Evolutionary conservation across 805 yeast species (phyloP), one percentile per base, ranked within the genome.

Genomic region (Jamesozyma lodderae): DNA sequence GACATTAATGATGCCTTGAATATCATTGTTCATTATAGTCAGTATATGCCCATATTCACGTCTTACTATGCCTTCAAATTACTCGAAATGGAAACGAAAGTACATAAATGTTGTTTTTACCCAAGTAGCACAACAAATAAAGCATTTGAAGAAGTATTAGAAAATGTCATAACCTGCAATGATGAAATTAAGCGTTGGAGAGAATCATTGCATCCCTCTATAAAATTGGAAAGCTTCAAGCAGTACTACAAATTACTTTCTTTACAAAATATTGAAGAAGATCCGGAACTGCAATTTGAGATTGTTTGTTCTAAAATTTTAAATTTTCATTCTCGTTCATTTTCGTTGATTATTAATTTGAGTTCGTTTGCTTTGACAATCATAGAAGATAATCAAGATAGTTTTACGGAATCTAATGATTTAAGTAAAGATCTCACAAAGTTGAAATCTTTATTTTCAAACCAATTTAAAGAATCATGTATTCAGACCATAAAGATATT

Each of bases 401-500:
- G 26, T 3, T 28, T 38, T 15, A 16, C 22, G 8, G 16, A 25
- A 14, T 35, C 44, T 3, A 24, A 18, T 17, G 13, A 35, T 21
- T 13, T 4, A 3, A 18, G 18, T 14, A 23, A 31, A 31, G 35
- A 36, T 25, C 9, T 23, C n/a, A 26, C 19, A 14, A 24, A 31
- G 5, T 27, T 37, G 3, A 35, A 31, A 17, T 40, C n/a, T 24
- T 21, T 28, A 16, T 38, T 38, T 24, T 33, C 20, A 17, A 26
- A 13, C 14, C 38, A 26, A 29, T 48, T 26, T 9, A 16, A 33
- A 15, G 39, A 36, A 9, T 20, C 38, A 13, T 34, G 42, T 13
- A 40, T 49, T n/a, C 46, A 44, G 22, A 47, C 48, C 35, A 27
- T 52, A 10, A 41, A 43, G 24, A 39, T 51, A 3, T 52, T 47